Evolutionary conservation across 331 rosid genomes (phyloP), one percentile per base, ranked within the genome.

Genomic region (Saraca asoca): DNA sequence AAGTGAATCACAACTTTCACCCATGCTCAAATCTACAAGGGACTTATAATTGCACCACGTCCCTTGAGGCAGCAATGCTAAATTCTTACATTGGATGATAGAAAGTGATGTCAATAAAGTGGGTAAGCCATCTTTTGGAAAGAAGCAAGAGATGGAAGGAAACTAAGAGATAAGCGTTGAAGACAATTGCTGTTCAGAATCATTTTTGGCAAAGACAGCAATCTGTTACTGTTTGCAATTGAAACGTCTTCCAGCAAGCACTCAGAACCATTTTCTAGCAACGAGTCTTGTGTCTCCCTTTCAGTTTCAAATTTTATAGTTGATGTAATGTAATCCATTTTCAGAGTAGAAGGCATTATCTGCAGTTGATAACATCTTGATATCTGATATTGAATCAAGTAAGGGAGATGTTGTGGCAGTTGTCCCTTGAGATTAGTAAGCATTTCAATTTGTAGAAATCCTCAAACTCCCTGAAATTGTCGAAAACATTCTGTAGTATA

Each of bases 301-400:
- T 11, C 11, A 31, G 49, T 64, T 1, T 2, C 2, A 10, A 35
- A 6, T 50, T 7, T 43, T 16, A 33, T 18, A 64, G 49, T 37
- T 12, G 58, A 64, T 34, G 49, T 11, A 52, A 16, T 64, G 58
- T 58, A 64, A n/a, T n/a, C n/a, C n/a, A n/a, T n/a, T 6, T 16
- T 15, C 9, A 64, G 37, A 11, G 20, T 12, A 33, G 19, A 50
- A 17, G 69, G 16, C 34, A 15, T 64, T 64, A 8, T 58, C 58
- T 34, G 48, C 10, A 64, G 48, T 8, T 50, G 18, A 1, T 50
- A 34, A 33, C 70, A 64, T 0, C 16, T 7, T 16, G 3, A 34
- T 29, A 72, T 54, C 14, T 5, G 7, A 18, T 50, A 12, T 13
- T 51, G n/a, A 5, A 49, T 38, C 7, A 42, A 11, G 12, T 53